phyloP scores from a whole-genome alignment of 2,329 filamentous ascomycete species.

The Aspergillus amoenus region DNA sequence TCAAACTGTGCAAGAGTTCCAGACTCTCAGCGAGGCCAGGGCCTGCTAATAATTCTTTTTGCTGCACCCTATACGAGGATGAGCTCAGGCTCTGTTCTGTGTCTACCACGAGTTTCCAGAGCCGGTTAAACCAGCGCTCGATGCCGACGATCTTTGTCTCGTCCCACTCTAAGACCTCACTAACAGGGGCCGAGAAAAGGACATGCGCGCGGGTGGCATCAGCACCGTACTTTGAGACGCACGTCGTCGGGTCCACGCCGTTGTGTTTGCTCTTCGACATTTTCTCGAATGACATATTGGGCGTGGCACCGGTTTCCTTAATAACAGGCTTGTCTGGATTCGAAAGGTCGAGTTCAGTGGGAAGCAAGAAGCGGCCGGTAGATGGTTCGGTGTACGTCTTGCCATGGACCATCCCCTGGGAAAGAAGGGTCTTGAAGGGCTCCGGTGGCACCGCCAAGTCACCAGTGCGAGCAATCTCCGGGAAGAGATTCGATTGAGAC shows the following conservation, averaged over 20 bases:
- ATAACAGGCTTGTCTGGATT: slow-evolving; percentile 60
- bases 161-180: slow-evolving; percentile 84
- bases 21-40: slow-evolving; percentile 26
- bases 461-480: slow-evolving; percentile 36
- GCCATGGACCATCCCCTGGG: slow-evolving; percentile 92
- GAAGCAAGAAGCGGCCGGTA: slow-evolving; percentile 73
- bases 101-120: slow-evolving; percentile 59
- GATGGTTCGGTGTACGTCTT: slow-evolving; percentile 75
- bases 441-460: slow-evolving; percentile 53
- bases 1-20: slow-evolving; percentile 30
- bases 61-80: slow-evolving; percentile 23
- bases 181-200: slow-evolving; percentile 82
- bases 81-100: slow-evolving; percentile 26
- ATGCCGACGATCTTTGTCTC: slow-evolving; percentile 78
- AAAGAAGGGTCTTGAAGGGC: slow-evolving; percentile 78
- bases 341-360: slow-evolving; percentile 68
- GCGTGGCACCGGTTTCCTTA: slow-evolving; percentile 57
- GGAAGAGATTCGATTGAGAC: slow-evolving; percentile 50
- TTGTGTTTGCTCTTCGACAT: slow-evolving; percentile 97
- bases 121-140: slow-evolving; percentile 72
- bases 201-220: slow-evolving; percentile 85
- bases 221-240: slow-evolving; percentile 73
- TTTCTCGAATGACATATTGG: slow-evolving; percentile 74
- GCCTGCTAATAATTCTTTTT: slow-evolving; percentile 17
- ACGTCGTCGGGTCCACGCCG: slow-evolving; percentile 75